Base-by-base conservation (phyloP, 2,329 filamentous ascomycete genomes). In the Aspergillus proliferans region DNA sequence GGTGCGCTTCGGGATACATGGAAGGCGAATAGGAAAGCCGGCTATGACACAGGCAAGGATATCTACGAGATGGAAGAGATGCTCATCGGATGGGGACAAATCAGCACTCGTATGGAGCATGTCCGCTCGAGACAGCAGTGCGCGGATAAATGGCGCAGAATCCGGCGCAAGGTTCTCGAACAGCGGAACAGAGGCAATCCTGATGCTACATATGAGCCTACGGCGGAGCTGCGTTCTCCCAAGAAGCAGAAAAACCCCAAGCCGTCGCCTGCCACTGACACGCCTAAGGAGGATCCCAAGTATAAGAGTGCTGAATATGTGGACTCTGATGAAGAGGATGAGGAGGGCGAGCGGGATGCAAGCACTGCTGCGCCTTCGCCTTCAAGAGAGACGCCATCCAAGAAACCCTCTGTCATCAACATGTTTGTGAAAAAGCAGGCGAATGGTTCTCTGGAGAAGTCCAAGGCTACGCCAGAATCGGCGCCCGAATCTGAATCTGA, bases 101-200 rank as follows among this genome's bases (percentile, higher is more conserved):
- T 70, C 10, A 70, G 68, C 47, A 45, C 63, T 34, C 43, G 39
- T 3, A 58, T 71, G 42, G 34, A 54, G 0, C 56, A 69, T 45
- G 50, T 48, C 14, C 64, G 68, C 6, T 68, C 68, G n/a, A 59
- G 68, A 43, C 67, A 71, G 36, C 68, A 71, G 51, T 68, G 66
- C 39, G 66, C 66, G 12, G 68, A 71, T 50, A 70, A 66, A 50
- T 71, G 66, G 66, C 67, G 68, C 43, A 70, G 68, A 45, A 49
- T 68, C 10, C 56, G 57, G 34, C 50, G 40, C 8, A 54, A 50
- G 7, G 53, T 69, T 5, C 22, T 55, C 21, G 34, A 30, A 1
- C 22, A 49, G 38, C 62, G 67, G 7, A 48, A 45, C 22, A 58
- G 48, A 9, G 59, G 57, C 2, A 42, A 61, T 6, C 54, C 57